Evolutionary conservation across 768 basidiomycete genomes (phyloP).

Genomic region (Boletus fagicola): DNA sequence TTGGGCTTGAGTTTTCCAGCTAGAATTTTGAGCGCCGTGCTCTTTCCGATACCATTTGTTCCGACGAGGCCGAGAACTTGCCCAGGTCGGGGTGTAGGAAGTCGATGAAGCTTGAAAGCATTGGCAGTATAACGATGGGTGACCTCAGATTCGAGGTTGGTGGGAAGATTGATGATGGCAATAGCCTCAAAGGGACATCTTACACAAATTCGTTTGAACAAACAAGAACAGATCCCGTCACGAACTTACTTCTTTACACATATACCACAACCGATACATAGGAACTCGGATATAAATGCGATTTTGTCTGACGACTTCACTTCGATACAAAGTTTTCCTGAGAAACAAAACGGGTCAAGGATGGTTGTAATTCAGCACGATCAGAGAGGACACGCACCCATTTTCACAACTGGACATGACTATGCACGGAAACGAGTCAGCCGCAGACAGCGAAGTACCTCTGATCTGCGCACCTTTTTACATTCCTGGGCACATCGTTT

Average conservation of each 20-base stretch:
- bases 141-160: slow-evolving; percentile 92
- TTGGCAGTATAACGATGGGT: slow-evolving; percentile 99
- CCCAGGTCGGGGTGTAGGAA: slow-evolving; percentile 95
- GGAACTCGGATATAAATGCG: slow-evolving; percentile 96
- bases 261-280: slow-evolving; percentile 99
- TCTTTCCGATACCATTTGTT: slow-evolving; percentile 99
- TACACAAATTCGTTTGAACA: slow-evolving; percentile 2
- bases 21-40: slow-evolving; percentile 93
- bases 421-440: slow-evolving; percentile 27
- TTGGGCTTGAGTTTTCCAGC: slow-evolving; percentile 98
- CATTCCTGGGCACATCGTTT: slow-evolving; percentile 98
- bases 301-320: slow-evolving; percentile 96
- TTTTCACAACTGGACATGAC: slow-evolving; percentile 97
- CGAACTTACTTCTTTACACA: slow-evolving; percentile 93
- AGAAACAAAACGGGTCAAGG: neutral
- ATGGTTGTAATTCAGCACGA: neutral
- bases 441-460: neutral
- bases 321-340: slow-evolving; percentile 97
- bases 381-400: slow-evolving; percentile 57
- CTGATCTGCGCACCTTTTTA: slow-evolving; percentile 67
- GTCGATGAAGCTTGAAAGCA: slow-evolving; percentile 96
- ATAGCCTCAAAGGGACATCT: slow-evolving; percentile 99
- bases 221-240: neutral
- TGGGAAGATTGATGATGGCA: slow-evolving; percentile 97
- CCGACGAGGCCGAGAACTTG: slow-evolving; percentile 99